Conservation (phyloP, 768 basidiomycete genomes). For the Boletus rex-veris region DNA sequence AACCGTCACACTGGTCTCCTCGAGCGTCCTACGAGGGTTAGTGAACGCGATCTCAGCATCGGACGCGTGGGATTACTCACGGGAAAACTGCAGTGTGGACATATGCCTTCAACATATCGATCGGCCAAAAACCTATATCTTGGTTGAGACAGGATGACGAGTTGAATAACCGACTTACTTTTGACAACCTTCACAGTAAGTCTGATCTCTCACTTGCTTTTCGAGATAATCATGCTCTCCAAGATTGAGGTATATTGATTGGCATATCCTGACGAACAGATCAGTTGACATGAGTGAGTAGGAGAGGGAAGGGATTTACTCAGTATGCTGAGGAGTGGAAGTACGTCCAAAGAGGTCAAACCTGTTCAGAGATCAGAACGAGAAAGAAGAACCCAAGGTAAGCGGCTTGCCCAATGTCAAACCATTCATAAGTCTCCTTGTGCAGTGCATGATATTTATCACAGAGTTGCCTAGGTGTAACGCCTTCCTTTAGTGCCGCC, state of each 20-base stretch:
- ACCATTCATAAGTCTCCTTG: constrained; percentile 94
- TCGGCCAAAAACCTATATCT: constrained; percentile 83
- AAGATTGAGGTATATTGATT: constrained; percentile 84
- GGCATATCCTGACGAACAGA: constrained; percentile 63
- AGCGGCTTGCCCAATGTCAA: constrained; percentile 76
- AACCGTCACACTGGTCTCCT: constrained; percentile 97
- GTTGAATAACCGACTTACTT: constrained; percentile 46
- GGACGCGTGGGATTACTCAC: constrained; percentile 36
- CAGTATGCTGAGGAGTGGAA: constrained; percentile 83
- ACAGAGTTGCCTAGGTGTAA: constrained; percentile 77
- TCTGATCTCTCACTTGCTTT: constrained; percentile 86
- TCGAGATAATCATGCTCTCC: constrained; percentile 73
- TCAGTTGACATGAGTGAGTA: background rate
- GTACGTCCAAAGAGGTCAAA: constrained; percentile 98
- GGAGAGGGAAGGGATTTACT: constrained; percentile 46
- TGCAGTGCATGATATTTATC: constrained; percentile 90
- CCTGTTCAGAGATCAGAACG: constrained; percentile 35
- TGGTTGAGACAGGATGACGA: constrained; percentile 7
- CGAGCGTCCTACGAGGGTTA: constrained; percentile 71
- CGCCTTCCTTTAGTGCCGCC: constrained; percentile 84
- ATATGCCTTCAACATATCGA: constrained; percentile 96
- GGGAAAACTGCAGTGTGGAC: constrained; percentile 88
- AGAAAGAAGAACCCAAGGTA: background rate
- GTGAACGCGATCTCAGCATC: background rate
- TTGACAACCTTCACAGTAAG: constrained; percentile 88